Conservation (phyloP, 345 rosid genomes). For the rapeseed (Brassica napus) region DNA sequence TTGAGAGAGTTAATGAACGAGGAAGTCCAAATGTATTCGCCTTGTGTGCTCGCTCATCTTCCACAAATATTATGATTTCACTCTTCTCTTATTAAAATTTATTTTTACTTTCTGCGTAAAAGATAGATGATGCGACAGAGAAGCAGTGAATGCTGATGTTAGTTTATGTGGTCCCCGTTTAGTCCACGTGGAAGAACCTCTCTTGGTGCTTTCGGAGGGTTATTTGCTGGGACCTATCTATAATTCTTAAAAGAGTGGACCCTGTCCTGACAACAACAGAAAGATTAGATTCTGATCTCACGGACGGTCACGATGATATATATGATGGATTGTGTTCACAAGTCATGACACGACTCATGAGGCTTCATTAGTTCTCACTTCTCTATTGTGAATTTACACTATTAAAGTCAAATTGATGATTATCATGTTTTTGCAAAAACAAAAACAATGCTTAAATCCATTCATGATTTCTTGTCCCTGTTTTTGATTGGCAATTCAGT, state of each 20-base stretch:
- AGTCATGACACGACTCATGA: constrained; percentile 42
- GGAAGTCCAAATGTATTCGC: constrained; percentile 1
- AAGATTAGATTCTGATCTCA: constrained; percentile 40
- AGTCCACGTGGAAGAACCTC: constrained; percentile 30
- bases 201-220: constrained; percentile 15
- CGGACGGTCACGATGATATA: constrained; percentile 39
- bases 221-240: constrained; percentile 28
- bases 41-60: constrained; percentile 30
- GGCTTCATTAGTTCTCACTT: constrained; percentile 25
- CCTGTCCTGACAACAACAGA: constrained; percentile 33
- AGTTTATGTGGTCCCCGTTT: constrained; percentile 23
- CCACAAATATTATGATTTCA: constrained; percentile 14
- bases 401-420: constrained; percentile 20
- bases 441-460: constrained; percentile 17
- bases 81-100: constrained; percentile 21
- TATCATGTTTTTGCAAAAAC: constrained; percentile 6
- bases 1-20: constrained; percentile 2
- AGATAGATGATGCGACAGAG: constrained; percentile 36
- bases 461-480: constrained; percentile 13
- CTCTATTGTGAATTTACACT: constrained; percentile 2
- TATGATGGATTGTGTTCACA: constrained; percentile 36
- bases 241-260: constrained; percentile 26
- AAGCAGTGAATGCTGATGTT: constrained; percentile 37
- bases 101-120: constrained; percentile 21
- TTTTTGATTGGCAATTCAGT: constrained; percentile 4